Base-by-base conservation (phyloP, 331 rosid genomes). In the Quercus tomentella region DNA sequence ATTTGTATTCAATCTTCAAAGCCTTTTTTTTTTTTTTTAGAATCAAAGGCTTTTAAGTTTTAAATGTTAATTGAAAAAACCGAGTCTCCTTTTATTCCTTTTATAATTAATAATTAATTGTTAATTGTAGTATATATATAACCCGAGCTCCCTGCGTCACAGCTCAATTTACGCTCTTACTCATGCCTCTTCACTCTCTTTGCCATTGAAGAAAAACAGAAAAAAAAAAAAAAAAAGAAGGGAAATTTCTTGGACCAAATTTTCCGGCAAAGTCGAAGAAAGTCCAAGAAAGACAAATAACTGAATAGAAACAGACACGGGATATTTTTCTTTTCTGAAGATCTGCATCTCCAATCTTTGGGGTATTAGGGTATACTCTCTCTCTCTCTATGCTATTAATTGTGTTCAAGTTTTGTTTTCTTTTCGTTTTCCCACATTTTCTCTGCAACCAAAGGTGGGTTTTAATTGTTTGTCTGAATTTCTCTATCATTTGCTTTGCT, bases 131-230 rank as follows among this genome's bases (percentile, higher is more conserved):
- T 57, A 5, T 1, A 31, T 37, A 70, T 74, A 10, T 18, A 17
- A 66, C 22, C 57, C 63, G 30, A 60, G 10, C 75, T 37, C 43
- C 72, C 8, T 3, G 75, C 57, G 37, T 76, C 74, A 72, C 60
- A 21, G 28, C 86, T 73, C 9, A 81, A 76, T 79, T 54, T 56
- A 78, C 76, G 79, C 78, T 41, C 72, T 73, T 18, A n/a, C 65
- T 65, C 28, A 15, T 20, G 16, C 28, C 14, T 20, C 70, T 3
- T 18, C 51, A 17, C 49, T 60, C 72, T 11, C 14, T 14, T 1
- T 4, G 2, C 35, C 14, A 56, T 66, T 22, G 51, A 65, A 51
- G 6, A 67, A 6, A 20, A 18, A 6, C 4, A 23, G 23, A 23
- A 25, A 5, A 23, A 5, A 60, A 1, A 15, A 14, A 8, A 60